Base-by-base conservation (phyloP, 192 early-diverging fungal genomes). In the Spizellomyces punctatus region DNA sequence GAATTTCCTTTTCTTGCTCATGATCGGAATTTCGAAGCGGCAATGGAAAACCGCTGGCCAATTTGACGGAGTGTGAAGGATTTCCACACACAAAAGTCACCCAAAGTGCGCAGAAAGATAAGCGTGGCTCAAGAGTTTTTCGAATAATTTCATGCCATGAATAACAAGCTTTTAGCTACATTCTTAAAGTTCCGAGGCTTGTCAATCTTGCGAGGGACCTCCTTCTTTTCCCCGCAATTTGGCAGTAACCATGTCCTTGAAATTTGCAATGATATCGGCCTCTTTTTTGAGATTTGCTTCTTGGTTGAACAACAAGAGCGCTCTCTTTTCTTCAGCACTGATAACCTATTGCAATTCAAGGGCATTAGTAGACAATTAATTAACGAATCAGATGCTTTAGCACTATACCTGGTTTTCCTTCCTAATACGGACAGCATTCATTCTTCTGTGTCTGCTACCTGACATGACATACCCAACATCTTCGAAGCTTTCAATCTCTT, bases 381-480 rank as follows among this genome's bases (percentile, higher is more conserved):
- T 41, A 61, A 41, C 21, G 41, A 58, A 16, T 8, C 22, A 7
- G 41, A 12, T 36, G 4, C 42, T n/a, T 45, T 5, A 36, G 27
- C 27, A 36, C 0, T 58, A 46, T 71, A 71, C 69, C 80, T 99
- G 97, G 69, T 96, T 95, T 74, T 98, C 97, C 78, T 96, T 98
- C 67, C 94, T 87, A 59, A 96, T 86, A 68, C 95, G 95, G 7
- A 96, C 96, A 49, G 94, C 95, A 75, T 96, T 96, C 94, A 95
- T 95, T 50, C 94, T 87, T 58, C 89, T 86, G 78, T 98, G 95
- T 46, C 96, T 83, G 75, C 89, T 95, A 22, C 97, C 97, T 59
- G 90, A 92, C 97, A 99, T 99, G 10, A 99, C 97, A 76, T 89
- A 99, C 36, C 97, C 97, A 5, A 89, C 90, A 22, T 80, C 75